A percentile compares a stretch with the other conserved stretches of the same genome.
Evolutionary conservation across 2,329 filamentous ascomycete species (phyloP).

Genomic region (Pseudocercospora musae): DNA sequence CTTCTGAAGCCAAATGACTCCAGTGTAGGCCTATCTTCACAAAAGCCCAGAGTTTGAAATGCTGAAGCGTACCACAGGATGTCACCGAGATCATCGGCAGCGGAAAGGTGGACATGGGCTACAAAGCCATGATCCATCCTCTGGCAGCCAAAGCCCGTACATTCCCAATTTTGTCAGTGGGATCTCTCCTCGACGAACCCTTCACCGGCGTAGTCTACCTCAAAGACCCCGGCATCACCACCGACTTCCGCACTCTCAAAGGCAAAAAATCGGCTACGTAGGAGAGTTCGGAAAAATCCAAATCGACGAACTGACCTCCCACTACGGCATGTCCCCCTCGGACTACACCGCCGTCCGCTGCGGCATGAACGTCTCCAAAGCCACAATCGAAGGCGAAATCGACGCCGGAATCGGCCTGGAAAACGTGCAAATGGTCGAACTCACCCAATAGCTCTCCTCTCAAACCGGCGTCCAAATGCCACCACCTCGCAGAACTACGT

Average conservation of each 20-base stretch:
- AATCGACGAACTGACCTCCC: constrained; percentile 73
- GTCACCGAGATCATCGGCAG: constrained; percentile 78
- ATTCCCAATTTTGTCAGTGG: constrained; percentile 70
- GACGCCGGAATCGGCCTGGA: constrained; percentile 75
- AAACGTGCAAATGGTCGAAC: constrained; percentile 80
- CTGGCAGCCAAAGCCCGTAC: constrained; percentile 73
- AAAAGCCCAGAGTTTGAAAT: background rate
- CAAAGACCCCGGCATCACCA: constrained; percentile 69
- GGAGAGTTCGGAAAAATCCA: constrained; percentile 69
- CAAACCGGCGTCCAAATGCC: constrained; percentile 75
- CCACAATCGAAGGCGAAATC: constrained; percentile 69
- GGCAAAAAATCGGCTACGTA: constrained; percentile 77
- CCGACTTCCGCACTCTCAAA: constrained; percentile 70
- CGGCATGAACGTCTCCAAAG: constrained; percentile 77
- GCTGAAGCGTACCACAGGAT: constrained; percentile 47
- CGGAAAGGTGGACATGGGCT: constrained; percentile 72
- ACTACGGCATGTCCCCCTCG: constrained; percentile 69
- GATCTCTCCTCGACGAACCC: constrained; percentile 73
- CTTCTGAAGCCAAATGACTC: constrained; percentile 76
- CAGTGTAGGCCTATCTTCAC: constrained; percentile 51
- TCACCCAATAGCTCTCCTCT: constrained; percentile 68
- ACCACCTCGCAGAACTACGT: constrained; percentile 73
- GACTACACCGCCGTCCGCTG: constrained; percentile 76
- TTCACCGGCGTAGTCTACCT: constrained; percentile 78
- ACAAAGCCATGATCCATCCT: constrained; percentile 83